phyloP scores from a whole-genome alignment of 306 rosid genomes.

The Gleditsia sinensis region DNA sequence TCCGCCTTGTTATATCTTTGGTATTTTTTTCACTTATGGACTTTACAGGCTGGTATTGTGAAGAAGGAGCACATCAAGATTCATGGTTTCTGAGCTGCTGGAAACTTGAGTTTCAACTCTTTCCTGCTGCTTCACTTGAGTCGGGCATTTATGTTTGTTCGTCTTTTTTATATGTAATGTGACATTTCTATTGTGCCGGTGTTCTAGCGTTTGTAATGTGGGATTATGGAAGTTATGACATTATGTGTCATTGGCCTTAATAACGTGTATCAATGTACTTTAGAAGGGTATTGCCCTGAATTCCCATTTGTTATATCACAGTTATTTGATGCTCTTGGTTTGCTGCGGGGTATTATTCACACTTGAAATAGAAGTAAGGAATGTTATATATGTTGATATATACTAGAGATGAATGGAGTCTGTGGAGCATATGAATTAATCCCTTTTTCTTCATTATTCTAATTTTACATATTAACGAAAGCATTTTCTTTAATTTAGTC shows the following conservation, averaged over 20 bases:
- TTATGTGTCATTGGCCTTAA: constrained; percentile 28
- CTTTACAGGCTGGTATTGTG: constrained; percentile 75
- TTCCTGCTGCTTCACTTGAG: constrained; percentile 33
- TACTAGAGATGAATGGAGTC: too few relatives aligned
- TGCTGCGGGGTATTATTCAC: not conserved
- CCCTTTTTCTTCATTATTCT: too few relatives aligned
- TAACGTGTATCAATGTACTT: constrained; percentile 29
- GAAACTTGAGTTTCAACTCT: constrained; percentile 30
- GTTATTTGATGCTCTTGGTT: not conserved
- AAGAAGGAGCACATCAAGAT: constrained; percentile 78
- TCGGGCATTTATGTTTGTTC: constrained; percentile 18
- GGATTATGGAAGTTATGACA: constrained; percentile 42
- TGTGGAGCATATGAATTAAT: too few relatives aligned
- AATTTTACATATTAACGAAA: too few relatives aligned
- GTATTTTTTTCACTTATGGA: not conserved
- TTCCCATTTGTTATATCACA: constrained; percentile 5
- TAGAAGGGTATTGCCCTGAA: not conserved
- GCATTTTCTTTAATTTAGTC: too few relatives aligned
- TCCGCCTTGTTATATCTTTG: not conserved
- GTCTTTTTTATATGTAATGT: constrained; percentile 31
- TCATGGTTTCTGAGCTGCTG: constrained; percentile 69
- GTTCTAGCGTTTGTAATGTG: constrained; percentile 42
- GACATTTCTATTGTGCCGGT: constrained; percentile 33
- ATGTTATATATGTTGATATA: too few relatives aligned
- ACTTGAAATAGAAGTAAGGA: not conserved